Evolutionary conservation across 495 filamentous ascomycete species (phyloP), one percentile per base, ranked within the genome.

Genomic region (Sporormia fimetaria): DNA sequence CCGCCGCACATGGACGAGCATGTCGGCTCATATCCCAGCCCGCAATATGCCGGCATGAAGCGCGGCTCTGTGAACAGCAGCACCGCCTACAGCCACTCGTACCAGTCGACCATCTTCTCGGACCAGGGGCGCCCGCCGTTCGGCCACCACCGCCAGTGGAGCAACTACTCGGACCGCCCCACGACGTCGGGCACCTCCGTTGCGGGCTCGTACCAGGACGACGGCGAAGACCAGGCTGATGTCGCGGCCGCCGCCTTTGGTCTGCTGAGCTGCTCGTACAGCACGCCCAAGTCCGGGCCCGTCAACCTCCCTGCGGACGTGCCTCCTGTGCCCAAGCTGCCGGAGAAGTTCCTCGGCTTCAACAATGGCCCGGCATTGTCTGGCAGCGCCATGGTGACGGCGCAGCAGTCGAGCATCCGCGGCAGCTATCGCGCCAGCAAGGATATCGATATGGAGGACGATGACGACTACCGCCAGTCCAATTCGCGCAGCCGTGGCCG

Each of bases 261-360:
- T 47, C 65, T 94, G 46, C 65, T 86, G 18, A 82, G 79, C 58
- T 95, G 90, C 73, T 92, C 85, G 58, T 87, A 94, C 55, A 78
- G 81, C 28, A 87, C 80, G 37, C 84, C 82, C 31, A 78, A 81
- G 24, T 75, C 69, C 7, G 74, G 80, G 8, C 75, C 83, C 20
- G 70, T 79, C 7, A 71, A 72, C 31, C 69, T 92, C 28, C 76
- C 80, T 4, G 62, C 74, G 11, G 87, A 88, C 51, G 76, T 84
- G 7, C 87, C 87, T 22, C 86, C 87, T 0, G 87, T 95, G 6
- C 87, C 87, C 18, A 80, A 84, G 18, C 65, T 94, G 38, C 87
- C 87, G 1, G 78, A 73, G 8, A 74, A 71, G 39, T 86, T 75
- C 51, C 61, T 74, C 15, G 70, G 68, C 29, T 38, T 40, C 15